Conservation (phyloP, 352 stramenopile genomes). For the Globisporangium rhizosaccharum region DNA sequence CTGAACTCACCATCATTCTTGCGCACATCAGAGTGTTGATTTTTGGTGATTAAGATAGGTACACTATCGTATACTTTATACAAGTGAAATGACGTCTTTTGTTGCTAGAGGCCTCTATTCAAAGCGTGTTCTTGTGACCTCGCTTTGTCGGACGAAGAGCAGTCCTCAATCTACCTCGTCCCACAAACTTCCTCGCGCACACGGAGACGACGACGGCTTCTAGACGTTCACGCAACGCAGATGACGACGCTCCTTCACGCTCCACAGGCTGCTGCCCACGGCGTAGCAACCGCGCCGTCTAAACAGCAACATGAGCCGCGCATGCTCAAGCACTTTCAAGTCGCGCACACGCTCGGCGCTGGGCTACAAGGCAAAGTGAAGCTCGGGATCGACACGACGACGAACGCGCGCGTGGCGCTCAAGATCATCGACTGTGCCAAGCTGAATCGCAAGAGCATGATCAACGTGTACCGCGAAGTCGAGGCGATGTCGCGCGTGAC, state of each 20-base stretch:
- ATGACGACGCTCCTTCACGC: constrained; percentile 11
- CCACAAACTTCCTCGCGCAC: background rate
- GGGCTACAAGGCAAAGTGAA: constrained; percentile 87
- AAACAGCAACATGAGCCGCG: constrained; percentile 16
- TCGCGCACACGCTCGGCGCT: constrained; percentile 76
- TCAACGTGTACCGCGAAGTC: constrained; percentile 87
- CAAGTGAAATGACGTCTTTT: no score
- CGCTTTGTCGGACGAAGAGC: background rate
- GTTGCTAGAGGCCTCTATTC: no score
- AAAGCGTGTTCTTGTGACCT: no score
- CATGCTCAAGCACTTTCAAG: constrained; percentile 71
- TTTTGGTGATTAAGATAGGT: no score
- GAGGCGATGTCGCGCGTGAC: constrained; percentile 85
- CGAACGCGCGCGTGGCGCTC: constrained; percentile 80
- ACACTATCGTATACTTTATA: no score
- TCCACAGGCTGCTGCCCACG: no score
- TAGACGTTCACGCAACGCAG: no score
- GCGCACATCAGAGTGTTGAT: no score
- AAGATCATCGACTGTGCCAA: constrained; percentile 88
- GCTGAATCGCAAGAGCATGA: constrained; percentile 74
- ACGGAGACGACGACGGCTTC: no score
- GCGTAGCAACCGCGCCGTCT: background rate
- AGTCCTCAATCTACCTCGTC: constrained; percentile 12
- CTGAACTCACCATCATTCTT: no score
- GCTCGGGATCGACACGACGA: constrained; percentile 75